Evolutionary conservation across 2,329 filamentous ascomycete genomes (phyloP), one percentile per base, ranked within the genome.

Genomic region (Fusarium nurragi): DNA sequence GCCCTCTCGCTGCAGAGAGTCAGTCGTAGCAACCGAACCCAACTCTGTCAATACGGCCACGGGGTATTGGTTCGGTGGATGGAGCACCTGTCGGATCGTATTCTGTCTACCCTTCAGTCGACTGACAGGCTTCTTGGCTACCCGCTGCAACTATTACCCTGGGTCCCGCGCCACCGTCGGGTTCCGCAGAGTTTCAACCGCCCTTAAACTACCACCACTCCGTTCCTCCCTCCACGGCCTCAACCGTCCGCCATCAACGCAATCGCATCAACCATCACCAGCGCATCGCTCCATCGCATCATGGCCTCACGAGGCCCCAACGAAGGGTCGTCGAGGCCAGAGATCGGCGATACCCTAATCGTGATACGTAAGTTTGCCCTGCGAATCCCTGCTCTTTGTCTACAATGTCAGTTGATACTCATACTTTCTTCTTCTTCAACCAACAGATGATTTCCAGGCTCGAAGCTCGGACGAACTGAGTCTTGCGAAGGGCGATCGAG

Each of bases 391-490:
- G 44, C 54, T 40, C 18, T 55, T 64, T 55, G 28, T 63, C 51
- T 38, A 16, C 28, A 57, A 44, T 18, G 22, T 37, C 28, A 22
- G 41, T 28, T 54, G 40, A 44, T 41, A 46, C 54, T 60, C 23
- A 67, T 65, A 34, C 60, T 60, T 18, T 47, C 25, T 60, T 50
- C 61, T 40, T 28, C 38, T 13, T 38, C 36, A 28, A 39, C 39
- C 37, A 54, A 40, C 57, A 97, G 93, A 99, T 79, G 93, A 97
- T 79, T 98, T 99, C 77, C 83, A 89, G 70, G 94, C 94, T 56
- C 89, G 95, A 69, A 96, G 93, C 77, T 90, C 92, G 56, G 95
- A 99, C 79, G 95, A 99, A 83, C 84, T 99, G 74, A 96, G 88
- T 70, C 84, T 99, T 67, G 83, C 87, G 53, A 96, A 96, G 74